phyloP scores from a whole-genome alignment of 192 early-diverging fungal genomes.

The Linnemannia schmuckeri region DNA sequence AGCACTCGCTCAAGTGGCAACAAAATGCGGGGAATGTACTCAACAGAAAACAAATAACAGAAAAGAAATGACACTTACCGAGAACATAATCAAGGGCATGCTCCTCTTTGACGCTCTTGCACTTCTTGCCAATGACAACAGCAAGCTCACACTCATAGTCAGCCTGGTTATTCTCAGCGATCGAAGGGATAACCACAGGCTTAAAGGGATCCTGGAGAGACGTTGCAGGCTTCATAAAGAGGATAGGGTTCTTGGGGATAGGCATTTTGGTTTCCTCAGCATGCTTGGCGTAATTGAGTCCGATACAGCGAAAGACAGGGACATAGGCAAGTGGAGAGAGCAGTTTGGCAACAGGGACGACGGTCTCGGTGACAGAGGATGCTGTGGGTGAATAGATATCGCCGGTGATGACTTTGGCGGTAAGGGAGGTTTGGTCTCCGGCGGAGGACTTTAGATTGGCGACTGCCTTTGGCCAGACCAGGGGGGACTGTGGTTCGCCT shows the following conservation, averaged over 20 bases:
- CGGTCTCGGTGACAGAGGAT: conserved; percentile 50
- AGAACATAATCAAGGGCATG: conserved; percentile 67
- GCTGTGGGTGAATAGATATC: conserved; percentile 52
- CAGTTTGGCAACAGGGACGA: conserved; percentile 54
- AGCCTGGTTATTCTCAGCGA: conserved; percentile 63
- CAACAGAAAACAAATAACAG: neutral
- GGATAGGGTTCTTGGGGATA: conserved; percentile 63
- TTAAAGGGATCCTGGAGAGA: conserved; percentile 61
- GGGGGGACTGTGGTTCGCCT: conserved; percentile 56
- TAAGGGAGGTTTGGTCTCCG: conserved; percentile 23
- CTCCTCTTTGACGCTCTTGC: conserved; percentile 63
- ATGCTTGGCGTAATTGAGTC: conserved; percentile 71
- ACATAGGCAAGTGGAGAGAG: conserved; percentile 62
- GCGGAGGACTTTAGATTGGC: neutral
- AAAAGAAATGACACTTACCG: conserved; percentile 22
- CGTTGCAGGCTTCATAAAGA: conserved; percentile 69
- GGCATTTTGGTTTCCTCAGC: conserved; percentile 66
- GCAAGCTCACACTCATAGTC: conserved; percentile 77
- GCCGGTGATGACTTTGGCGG: conserved; percentile 62
- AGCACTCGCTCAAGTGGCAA: neutral
- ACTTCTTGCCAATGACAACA: conserved; percentile 69
- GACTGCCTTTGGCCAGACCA: conserved; percentile 31
- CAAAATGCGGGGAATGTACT: neutral
- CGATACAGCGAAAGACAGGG: conserved; percentile 66
- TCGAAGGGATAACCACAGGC: conserved; percentile 60